Evolutionary conservation across 2,329 filamentous ascomycete species (phyloP), one percentile per base, ranked within the genome.

Genomic region (Hymenoscyphus scutula): DNA sequence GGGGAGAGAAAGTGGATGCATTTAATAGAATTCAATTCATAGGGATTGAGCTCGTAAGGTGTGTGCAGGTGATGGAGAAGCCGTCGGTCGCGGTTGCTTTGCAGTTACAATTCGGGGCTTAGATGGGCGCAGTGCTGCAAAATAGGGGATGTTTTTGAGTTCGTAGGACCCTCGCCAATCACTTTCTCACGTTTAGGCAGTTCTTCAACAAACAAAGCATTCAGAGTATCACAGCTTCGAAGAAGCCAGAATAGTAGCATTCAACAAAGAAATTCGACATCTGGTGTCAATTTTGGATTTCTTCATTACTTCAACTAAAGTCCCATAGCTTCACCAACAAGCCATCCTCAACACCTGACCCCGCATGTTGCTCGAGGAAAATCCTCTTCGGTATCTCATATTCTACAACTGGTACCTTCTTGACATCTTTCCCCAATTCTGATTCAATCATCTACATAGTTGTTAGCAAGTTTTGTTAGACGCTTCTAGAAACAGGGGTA

Each of bases 401-500:
- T 76, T 98, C 95, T 58, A 98, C 87, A 13, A 95, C 92, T 0
- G 94, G 93, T 5, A 86, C 80, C 75, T 94, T 97, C 78, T 89
- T 96, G 66, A 97, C 80, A 53, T 91, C 86, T 77, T 94, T 96
- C 63, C 83, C 81, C 66, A 97, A 80, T 75, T 99, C 95, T 2
- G 88, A 88, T 64, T 95, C 91, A 53, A 98, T 78, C 74, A 99
- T 85, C 88, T 91, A 58, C 38, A 30, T 23, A 25, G 38, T 6
- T 25, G 19, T 38, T 17, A 34, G 32, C 57, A 23, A 58, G 19
- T 1, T 15, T 10, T 23, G 10, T 19, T 27, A 11, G 7, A 23
- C 11, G 17, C 48, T 13, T 23, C 5, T 8, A 17, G 19, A 55
- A 34, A 5, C 41, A 2, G 27, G 34, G n/a, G 7, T 34, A 83